phyloP scores from a whole-genome alignment of 192 early-diverging fungal genomes.

The Diversispora eburnea region DNA sequence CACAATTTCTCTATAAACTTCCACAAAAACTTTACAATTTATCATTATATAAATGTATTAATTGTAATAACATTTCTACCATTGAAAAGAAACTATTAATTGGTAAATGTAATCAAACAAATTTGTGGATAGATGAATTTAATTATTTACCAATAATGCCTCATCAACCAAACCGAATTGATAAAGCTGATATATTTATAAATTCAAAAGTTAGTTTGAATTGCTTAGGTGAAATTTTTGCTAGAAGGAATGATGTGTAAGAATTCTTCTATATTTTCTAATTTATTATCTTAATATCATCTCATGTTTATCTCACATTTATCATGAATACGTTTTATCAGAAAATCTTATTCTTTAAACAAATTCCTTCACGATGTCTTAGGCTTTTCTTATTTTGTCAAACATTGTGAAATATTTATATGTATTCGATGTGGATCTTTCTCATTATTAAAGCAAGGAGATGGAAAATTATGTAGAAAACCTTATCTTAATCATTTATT shows the following conservation, averaged over 20 bases:
- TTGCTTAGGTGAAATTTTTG: background rate
- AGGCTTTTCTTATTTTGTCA: conserved; percentile 14
- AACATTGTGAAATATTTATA: background rate
- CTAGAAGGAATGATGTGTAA: background rate
- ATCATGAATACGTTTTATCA: background rate
- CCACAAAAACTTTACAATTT: conserved; percentile 6
- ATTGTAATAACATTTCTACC: background rate
- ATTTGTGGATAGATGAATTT: background rate
- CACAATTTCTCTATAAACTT: background rate
- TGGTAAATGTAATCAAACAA: conserved; percentile 3
- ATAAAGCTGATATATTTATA: conserved; percentile 7
- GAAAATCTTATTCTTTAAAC: conserved; percentile 1
- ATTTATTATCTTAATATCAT: background rate
- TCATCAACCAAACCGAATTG: conserved; percentile 9
- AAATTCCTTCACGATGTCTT: background rate
- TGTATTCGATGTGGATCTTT: background rate
- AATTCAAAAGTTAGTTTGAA: conserved; percentile 8
- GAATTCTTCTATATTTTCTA: background rate
- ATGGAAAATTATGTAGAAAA: conserved; percentile 4
- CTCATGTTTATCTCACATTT: background rate
- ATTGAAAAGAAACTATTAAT: background rate
- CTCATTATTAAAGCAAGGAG: background rate
- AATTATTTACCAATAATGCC: background rate
- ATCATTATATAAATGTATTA: conserved; percentile 2
- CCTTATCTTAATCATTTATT: conserved; percentile 1